Conservation (phyloP, 192 early-diverging fungal genomes). For the Phycomyces blakesleeanus region DNA sequence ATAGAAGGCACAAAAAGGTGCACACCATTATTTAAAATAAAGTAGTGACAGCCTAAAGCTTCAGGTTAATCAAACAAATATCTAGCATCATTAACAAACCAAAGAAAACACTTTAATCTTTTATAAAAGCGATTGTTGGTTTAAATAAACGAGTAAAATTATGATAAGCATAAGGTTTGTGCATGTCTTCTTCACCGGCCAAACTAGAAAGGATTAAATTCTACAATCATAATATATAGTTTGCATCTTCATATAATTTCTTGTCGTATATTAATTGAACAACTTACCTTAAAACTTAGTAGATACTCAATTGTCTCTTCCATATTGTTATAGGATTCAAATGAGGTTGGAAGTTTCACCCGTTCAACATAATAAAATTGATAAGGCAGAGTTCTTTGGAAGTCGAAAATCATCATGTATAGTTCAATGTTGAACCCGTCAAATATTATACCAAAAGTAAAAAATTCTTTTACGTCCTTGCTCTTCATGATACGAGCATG, state of each 20-base stretch:
- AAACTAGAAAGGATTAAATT: background rate
- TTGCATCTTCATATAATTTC: slow-evolving; percentile 2
- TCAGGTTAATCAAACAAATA: no score
- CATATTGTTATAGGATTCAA: background rate
- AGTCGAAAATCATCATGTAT: slow-evolving; percentile 2
- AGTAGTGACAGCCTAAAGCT: no score
- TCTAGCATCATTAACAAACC: no score
- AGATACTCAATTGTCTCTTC: slow-evolving; percentile 9
- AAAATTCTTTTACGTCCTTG: slow-evolving; percentile 1
- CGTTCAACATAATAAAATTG: slow-evolving; percentile 8
- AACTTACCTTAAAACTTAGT: slow-evolving; percentile 10
- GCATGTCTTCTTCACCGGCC: background rate
- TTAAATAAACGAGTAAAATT: background rate
- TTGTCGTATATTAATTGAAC: slow-evolving; percentile 4
- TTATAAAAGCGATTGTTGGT: no score
- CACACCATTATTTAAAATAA: no score
- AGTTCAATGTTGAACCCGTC: slow-evolving; percentile 8
- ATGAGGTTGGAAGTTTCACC: slow-evolving; percentile 3
- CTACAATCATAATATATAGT: slow-evolving; percentile 2
- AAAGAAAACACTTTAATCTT: no score
- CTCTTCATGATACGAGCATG: slow-evolving; percentile 8
- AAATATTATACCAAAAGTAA: slow-evolving; percentile 13
- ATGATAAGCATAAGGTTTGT: slow-evolving; percentile 3
- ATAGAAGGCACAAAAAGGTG: no score
- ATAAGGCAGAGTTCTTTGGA: background rate